Base-by-base conservation (phyloP, 768 basidiomycete species). In the Mycena latifolia region DNA sequence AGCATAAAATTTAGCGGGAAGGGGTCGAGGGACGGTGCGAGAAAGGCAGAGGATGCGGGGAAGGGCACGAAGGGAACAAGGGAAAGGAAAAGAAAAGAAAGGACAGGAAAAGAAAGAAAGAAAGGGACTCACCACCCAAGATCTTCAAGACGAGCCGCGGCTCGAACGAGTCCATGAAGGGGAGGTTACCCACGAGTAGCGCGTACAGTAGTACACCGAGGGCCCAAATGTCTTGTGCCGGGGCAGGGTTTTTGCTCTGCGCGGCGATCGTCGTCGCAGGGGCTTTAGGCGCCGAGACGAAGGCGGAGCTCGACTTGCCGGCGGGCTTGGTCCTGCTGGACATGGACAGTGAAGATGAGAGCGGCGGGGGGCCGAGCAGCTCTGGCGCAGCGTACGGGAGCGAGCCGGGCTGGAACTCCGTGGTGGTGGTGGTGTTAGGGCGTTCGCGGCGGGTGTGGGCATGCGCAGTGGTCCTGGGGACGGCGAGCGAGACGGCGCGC, bases 201-300 rank as follows among this genome's bases (percentile, higher is more conserved):
- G 91, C 89, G 74, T 95, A 94, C 2, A 99, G 88, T 67, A 98
- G 85, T 59, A 96, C 89, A 0, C 98, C 98, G 3, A 98, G 80
- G 0, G 98, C 96, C 98, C 98, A 99, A 29, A 99, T 90, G 69
- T 99, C 98, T 74, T 96, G 94, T 0, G 93, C 88, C 2, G 95
- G 91, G 88, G 79, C 0, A 86, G 84, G 48, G 24, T 53, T 27
- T n/a, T 47, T 65, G 60, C 12, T 57, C 17, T 29, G 24, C 14
- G 61, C 37, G 27, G 55, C 65, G 8, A 55, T 18, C 15, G 68
- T 57, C 29, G 45, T 29, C 22, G 3, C 28, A 5, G 33, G n/a
- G 3, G 60, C n/a, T 5, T 29, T 31, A 1, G 59, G 24, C 8
- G 25, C 27, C 20, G 55, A 29, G 31, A 69, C 41, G 29, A 69